These are phyloP conservation scores for Pinus albicaulis DNA, from an alignment of 75 land plant species.

Conservation along the genomic window DNA sequence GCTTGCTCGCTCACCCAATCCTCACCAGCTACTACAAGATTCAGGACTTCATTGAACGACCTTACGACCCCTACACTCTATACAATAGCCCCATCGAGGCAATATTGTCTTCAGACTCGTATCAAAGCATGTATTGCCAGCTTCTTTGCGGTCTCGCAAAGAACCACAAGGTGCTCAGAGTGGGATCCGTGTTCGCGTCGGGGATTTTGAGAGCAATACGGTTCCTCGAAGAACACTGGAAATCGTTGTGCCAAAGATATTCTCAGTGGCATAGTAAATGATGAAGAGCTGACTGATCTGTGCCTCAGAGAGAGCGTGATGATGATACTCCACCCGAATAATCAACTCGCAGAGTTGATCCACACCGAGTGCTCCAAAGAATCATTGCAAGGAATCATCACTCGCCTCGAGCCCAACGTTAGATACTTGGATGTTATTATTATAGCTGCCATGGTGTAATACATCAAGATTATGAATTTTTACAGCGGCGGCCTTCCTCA, in stretches of 20 bases:
- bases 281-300: slow-evolving; percentile 41
- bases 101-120: too few relatives aligned
- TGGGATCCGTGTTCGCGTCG: too few relatives aligned
- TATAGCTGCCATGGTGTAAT: slow-evolving; percentile 85
- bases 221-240: slow-evolving; percentile 66
- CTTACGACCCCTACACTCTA: slow-evolving; percentile 53
- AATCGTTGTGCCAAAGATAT: slow-evolving; percentile 59
- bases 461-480: slow-evolving; percentile 56
- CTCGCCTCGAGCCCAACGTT: slow-evolving; percentile 71
- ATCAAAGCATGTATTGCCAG: slow-evolving; percentile 88
- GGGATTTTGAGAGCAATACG: slow-evolving; percentile 66
- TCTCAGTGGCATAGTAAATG: slow-evolving; percentile 37
- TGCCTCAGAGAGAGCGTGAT: slow-evolving; percentile 25
- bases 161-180: too few relatives aligned
- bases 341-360: too few relatives aligned
- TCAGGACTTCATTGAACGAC: slow-evolving; percentile 42
- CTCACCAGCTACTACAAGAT: too few relatives aligned
- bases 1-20: too few relatives aligned
- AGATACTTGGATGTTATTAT: slow-evolving; percentile 60
- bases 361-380: too few relatives aligned
- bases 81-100: slow-evolving; percentile 78
- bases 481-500: too few relatives aligned
- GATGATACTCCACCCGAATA: too few relatives aligned
- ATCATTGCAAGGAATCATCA: slow-evolving; percentile 62
- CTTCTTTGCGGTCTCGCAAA: slow-evolving; percentile 73